Evolutionary conservation across 257 asterid species (phyloP), one percentile per base, ranked within the genome.

Genomic region (Galeopsis tetrahit): DNA sequence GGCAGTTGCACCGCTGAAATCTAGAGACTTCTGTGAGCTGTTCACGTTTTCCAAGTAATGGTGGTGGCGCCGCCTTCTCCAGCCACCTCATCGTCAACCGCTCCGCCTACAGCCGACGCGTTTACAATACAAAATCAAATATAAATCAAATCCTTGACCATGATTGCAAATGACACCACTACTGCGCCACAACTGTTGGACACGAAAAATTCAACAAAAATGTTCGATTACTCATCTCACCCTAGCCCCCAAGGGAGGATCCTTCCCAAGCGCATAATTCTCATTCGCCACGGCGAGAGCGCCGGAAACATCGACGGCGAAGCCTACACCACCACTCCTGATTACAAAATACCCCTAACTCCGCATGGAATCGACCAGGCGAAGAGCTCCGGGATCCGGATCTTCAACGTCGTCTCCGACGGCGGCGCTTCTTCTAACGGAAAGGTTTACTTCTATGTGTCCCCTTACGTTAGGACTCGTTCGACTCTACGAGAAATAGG

Each of bases 271-370:
- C 90, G 98, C 51, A 92, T 92, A 76, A 87, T 92, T 33, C 86
- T 92, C 15, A 86, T 92, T 70, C 98, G 98, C 17, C 98, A 92
- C 78, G 98, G 97, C 76, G 95, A 92, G 81, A 87, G 97, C 81
- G 87, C 88, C 71, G 97, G 97, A 0, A 92, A 92, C 80, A 84
- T 79, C 7, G 93, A 92, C 81, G 96, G 87, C 21, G 42, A 75
- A 0, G 87, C 96, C 44, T 92, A 92, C 82, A 2, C 84, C 68
- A 59, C 84, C 64, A 92, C 90, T 56, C 98, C 98, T 0, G 98
- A 92, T 80, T 78, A 90, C 88, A 86, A 81, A 76, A 86, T 92
- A 48, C 95, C 95, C 14, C 73, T 92, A 31, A 92, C 98, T 10
- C 63, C 82, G 0, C 75, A 46, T 2, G 98, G 98, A 4, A 59